Percentiles rank a stretch among this genome's conserved stretches.
phyloP scores from a whole-genome alignment of 306 rosid species.

The Benincasa hispida region DNA sequence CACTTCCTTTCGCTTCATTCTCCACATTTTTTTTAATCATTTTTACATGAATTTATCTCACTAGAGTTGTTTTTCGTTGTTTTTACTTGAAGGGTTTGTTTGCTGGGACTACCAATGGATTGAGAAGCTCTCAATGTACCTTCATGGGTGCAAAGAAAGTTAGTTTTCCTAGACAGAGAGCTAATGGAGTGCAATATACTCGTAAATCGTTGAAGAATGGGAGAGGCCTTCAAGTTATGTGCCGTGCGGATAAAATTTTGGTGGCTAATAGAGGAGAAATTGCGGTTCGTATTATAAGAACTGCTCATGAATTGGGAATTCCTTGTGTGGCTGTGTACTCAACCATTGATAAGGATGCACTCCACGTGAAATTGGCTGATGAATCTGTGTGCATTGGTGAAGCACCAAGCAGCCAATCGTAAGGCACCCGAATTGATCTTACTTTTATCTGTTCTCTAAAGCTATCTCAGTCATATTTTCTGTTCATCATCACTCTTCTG shows the following conservation, averaged over 20 bases:
- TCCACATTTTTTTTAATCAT: neutral
- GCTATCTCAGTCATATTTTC: neutral
- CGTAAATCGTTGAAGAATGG: conserved; percentile 21
- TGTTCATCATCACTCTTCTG: neutral
- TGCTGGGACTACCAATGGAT: conserved; percentile 30
- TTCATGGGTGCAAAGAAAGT: conserved; percentile 44
- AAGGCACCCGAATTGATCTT: conserved; percentile 8
- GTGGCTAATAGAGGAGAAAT: conserved; percentile 93
- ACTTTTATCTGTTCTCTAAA: neutral
- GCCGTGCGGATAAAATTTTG: conserved; percentile 58
- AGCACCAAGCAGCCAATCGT: conserved; percentile 92
- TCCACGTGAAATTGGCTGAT: conserved; percentile 93
- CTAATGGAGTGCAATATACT: conserved; percentile 18
- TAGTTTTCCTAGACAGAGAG: conserved; percentile 38
- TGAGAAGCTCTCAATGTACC: conserved; percentile 55
- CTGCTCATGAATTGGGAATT: conserved; percentile 93
- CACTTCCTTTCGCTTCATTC: neutral
- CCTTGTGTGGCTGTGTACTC: conserved; percentile 99
- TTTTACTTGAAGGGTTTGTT: conserved; percentile 38
- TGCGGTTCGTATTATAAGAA: conserved; percentile 88
- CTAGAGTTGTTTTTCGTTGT: neutral
- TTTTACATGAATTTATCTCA: neutral
- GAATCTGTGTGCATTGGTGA: conserved; percentile 95
- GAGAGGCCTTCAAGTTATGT: conserved; percentile 36
- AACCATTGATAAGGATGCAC: conserved; percentile 88